These are phyloP conservation scores for Gossypium mustelinum DNA, from an alignment of 345 rosid genomes.

Conservation along the genomic window DNA sequence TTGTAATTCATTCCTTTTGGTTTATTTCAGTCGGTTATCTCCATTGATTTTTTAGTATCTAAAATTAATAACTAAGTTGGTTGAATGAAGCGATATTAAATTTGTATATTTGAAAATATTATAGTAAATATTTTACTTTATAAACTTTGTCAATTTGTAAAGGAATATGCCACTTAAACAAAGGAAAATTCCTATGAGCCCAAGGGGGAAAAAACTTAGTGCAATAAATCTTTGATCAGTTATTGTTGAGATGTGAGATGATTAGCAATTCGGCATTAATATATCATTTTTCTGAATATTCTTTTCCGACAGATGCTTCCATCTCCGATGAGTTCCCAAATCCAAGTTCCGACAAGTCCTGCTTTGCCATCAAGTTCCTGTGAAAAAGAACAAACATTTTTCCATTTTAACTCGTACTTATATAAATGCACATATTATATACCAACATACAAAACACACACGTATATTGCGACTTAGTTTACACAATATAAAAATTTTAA, in stretches of 20 bases:
- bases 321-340: constrained; percentile 41
- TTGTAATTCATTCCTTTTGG: too few species aligned
- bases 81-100: too few species aligned
- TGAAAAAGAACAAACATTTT: not conserved
- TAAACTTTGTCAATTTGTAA: not conserved
- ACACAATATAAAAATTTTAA: not conserved
- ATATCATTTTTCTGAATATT: not conserved
- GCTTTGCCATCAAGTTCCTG: constrained; percentile 96
- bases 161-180: not conserved
- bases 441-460: not conserved
- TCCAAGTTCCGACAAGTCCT: constrained; percentile 80
- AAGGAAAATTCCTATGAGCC: not conserved
- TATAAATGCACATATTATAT: not conserved
- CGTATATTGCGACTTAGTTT: not conserved
- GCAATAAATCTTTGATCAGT: not conserved
- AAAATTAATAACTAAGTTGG: too few species aligned
- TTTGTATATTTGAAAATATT: too few species aligned
- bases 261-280: not conserved
- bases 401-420: not conserved
- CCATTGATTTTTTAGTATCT: too few species aligned
- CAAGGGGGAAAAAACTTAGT: not conserved
- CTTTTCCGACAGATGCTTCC: constrained; percentile 29
- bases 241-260: not conserved
- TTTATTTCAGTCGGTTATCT: too few species aligned
- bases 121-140: not conserved